Evolutionary conservation across 306 rosid species (phyloP).

Genomic region (Arachis hypogaea): DNA sequence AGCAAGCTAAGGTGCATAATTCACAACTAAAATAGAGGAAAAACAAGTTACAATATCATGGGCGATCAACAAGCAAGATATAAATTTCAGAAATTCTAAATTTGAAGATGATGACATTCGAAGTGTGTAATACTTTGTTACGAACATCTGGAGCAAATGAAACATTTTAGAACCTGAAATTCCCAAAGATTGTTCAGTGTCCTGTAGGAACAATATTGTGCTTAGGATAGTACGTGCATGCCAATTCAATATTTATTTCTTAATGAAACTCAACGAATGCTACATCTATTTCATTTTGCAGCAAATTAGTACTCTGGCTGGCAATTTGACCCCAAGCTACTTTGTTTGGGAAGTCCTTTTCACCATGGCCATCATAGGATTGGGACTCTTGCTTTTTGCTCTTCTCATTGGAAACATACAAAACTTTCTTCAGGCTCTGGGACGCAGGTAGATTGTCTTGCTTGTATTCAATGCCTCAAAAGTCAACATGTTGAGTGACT

Average conservation of each 20-base stretch:
- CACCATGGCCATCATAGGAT: constrained; percentile 67
- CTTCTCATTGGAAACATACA: constrained; percentile 89
- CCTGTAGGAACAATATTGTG: neutral
- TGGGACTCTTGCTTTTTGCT: constrained; percentile 88
- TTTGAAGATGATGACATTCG: neutral
- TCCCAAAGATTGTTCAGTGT: constrained; percentile 3
- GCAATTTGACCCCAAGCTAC: constrained; percentile 78
- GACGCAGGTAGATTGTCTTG: constrained; percentile 56
- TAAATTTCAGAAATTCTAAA: neutral
- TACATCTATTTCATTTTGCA: constrained; percentile 42
- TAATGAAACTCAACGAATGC: constrained; percentile 31
- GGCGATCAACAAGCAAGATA: neutral
- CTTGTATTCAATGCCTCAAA: constrained; percentile 28
- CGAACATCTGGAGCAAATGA: neutral
- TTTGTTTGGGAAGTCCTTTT: constrained; percentile 74
- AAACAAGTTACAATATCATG: neutral
- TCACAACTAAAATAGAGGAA: neutral
- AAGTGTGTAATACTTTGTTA: neutral
- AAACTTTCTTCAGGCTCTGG: constrained; percentile 88
- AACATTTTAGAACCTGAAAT: constrained; percentile 15
- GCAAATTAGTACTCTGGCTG: constrained; percentile 95
- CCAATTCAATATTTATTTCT: neutral
- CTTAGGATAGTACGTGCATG: neutral
- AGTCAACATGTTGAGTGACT: neutral
- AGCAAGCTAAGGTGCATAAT: constrained; percentile 7